phyloP scores from a whole-genome alignment of 1,139 yeast genomes.

The Saccharomyces hybrid region DNA sequence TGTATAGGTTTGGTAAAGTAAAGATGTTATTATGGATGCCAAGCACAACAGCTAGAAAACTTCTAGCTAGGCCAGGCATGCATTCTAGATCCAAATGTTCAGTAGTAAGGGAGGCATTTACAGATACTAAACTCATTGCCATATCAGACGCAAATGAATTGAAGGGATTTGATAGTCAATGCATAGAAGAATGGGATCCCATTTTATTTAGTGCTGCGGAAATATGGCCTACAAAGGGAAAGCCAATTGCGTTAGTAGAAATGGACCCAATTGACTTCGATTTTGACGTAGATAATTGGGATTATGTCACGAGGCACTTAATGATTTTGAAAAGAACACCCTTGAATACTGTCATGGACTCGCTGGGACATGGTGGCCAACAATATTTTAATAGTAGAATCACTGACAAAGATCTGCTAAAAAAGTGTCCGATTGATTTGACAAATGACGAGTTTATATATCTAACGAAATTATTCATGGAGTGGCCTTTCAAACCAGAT shows the following conservation, averaged over 20 bases:
- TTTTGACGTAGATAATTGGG: slow-evolving; percentile 52
- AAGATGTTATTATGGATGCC: slow-evolving; percentile 60
- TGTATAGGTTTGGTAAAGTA: slow-evolving; percentile 65
- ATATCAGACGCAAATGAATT: slow-evolving; percentile 31
- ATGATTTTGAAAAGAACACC: slow-evolving; percentile 48
- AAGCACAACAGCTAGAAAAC: slow-evolving; percentile 52
- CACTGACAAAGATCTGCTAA: slow-evolving; percentile 35
- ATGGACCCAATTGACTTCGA: slow-evolving; percentile 43
- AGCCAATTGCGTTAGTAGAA: slow-evolving; percentile 42
- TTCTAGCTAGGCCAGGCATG: slow-evolving; percentile 45
- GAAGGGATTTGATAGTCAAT: slow-evolving; percentile 13
- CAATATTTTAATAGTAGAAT: slow-evolving; percentile 46
- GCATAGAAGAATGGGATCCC: slow-evolving; percentile 23
- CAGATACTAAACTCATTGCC: slow-evolving; percentile 48
- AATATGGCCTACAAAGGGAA: slow-evolving; percentile 11
- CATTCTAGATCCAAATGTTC: slow-evolving; percentile 49
- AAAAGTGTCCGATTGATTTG: slow-evolving; percentile 44
- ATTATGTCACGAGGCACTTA: slow-evolving; percentile 58
- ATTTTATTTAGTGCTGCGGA: slow-evolving; percentile 18
- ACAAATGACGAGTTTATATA: slow-evolving; percentile 46
- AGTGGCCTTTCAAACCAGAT: slow-evolving; percentile 87
- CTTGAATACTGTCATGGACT: slow-evolving; percentile 42
- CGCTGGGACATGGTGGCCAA: slow-evolving; percentile 77
- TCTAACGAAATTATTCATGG: slow-evolving; percentile 46
- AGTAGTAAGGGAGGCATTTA: slow-evolving; percentile 51